Percentiles rank a stretch among this genome's conserved stretches.
phyloP scores from a whole-genome alignment of 768 basidiomycete species.

The Leccinum obscurum region DNA sequence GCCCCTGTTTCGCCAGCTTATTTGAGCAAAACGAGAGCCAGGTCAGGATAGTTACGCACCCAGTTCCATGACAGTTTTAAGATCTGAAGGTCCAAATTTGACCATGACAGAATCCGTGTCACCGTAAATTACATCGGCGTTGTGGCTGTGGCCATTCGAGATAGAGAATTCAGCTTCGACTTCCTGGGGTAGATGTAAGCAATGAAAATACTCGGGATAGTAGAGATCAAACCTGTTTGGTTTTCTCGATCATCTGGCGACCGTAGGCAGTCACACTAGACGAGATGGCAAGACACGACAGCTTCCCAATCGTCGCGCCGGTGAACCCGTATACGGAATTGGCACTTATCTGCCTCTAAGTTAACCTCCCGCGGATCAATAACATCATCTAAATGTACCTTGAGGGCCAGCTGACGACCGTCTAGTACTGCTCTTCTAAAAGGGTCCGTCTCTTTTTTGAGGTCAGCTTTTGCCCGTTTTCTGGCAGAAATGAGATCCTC shows the following conservation, averaged over 20 bases:
- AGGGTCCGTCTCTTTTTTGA: slow-evolving; percentile 96
- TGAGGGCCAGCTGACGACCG: slow-evolving; percentile 94
- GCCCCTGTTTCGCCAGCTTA: slow-evolving; percentile 52
- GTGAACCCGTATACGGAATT: slow-evolving; percentile 99
- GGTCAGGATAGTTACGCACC: slow-evolving; percentile 48
- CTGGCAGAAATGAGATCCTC: slow-evolving; percentile 93
- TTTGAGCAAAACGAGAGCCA: not conserved
- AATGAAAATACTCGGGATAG: not conserved
- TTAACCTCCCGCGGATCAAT: slow-evolving; percentile 1
- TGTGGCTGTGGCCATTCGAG: slow-evolving; percentile 80
- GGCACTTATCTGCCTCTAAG: slow-evolving; percentile 79
- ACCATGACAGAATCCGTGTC: slow-evolving; percentile 99
- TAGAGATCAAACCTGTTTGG: slow-evolving; percentile 64
- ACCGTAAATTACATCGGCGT: slow-evolving; percentile 96
- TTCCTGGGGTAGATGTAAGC: slow-evolving; percentile 42
- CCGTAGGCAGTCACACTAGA: slow-evolving; percentile 96
- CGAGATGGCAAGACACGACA: slow-evolving; percentile 94
- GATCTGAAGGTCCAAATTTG: slow-evolving; percentile 87
- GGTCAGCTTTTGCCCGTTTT: slow-evolving; percentile 91
- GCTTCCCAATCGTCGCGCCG: slow-evolving; percentile 94
- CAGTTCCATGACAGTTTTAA: slow-evolving; percentile 84
- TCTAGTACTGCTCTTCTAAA: slow-evolving; percentile 97
- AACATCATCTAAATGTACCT: slow-evolving; percentile 47
- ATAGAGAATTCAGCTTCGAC: slow-evolving; percentile 87
- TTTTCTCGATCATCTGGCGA: slow-evolving; percentile 98